These are phyloP conservation scores for Talaromyces stipitatus DNA, from an alignment of 495 filamentous ascomycete species.

Conservation along the genomic window DNA sequence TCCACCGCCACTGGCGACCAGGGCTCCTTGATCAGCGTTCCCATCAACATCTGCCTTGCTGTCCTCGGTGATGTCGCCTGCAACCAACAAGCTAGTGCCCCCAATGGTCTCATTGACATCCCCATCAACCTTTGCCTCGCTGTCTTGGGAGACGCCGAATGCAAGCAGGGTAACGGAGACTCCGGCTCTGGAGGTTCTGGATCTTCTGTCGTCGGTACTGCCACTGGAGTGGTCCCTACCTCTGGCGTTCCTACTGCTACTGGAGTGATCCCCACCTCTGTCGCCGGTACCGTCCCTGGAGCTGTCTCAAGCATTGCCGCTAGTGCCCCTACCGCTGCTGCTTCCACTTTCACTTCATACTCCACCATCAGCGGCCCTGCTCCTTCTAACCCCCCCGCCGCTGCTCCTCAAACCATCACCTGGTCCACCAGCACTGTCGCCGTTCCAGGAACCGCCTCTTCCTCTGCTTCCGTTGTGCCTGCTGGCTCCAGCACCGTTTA, in stretches of 20 bases:
- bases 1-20: slow-evolving; percentile 12
- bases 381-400: slow-evolving; percentile 1
- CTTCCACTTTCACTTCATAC: neutral
- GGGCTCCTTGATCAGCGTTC: slow-evolving; percentile 22
- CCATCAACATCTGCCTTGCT: slow-evolving; percentile 22
- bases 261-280: neutral
- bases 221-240: slow-evolving; percentile 4
- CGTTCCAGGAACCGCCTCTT: slow-evolving; percentile 4
- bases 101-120: slow-evolving; percentile 17
- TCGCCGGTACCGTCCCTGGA: neutral
- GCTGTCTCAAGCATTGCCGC: neutral
- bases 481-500: slow-evolving; percentile 12
- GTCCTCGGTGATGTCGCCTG: slow-evolving; percentile 22
- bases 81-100: slow-evolving; percentile 6
- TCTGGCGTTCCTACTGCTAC: slow-evolving; percentile 2
- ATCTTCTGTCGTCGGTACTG: neutral
- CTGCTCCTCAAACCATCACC: slow-evolving; percentile 1
- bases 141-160: slow-evolving; percentile 21
- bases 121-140: slow-evolving; percentile 24
- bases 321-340: neutral
- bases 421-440: neutral
- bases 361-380: slow-evolving; percentile 1
- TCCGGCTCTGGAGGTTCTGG: neutral
- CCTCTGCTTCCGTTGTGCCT: slow-evolving; percentile 5
- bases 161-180: slow-evolving; percentile 8